Conservation (phyloP, 2,329 filamentous ascomycete genomes). For the Alternaria angustiovoidea region DNA sequence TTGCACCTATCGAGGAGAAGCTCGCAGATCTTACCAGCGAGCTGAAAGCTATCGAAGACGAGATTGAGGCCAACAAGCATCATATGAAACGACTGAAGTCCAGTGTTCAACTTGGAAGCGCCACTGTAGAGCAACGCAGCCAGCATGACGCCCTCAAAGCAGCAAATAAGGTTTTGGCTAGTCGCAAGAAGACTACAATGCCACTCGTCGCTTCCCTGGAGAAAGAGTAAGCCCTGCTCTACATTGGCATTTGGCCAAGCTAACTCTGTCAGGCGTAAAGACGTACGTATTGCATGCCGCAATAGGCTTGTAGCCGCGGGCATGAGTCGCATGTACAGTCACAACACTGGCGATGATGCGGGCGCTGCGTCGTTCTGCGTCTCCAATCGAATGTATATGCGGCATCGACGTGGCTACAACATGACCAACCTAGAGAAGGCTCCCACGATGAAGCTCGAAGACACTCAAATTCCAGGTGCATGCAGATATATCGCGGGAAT, state of each 20-base stretch:
- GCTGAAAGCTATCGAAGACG: not conserved
- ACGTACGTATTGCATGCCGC: conserved; percentile 10
- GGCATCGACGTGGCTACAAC: conserved; percentile 16
- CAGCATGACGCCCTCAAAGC: not conserved
- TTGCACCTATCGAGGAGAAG: conserved; percentile 6
- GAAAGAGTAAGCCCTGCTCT: not conserved
- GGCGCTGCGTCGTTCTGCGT: conserved; percentile 27
- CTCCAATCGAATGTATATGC: conserved; percentile 28
- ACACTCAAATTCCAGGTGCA: conserved; percentile 27
- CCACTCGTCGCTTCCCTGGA: not conserved
- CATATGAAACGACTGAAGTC: conserved; percentile 1
- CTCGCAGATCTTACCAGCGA: not conserved
- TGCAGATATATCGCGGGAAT: conserved; percentile 18
- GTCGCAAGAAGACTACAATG: not conserved
- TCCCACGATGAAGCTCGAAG: conserved; percentile 17
- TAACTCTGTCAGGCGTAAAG: conserved; percentile 4
- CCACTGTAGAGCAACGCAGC: not conserved
- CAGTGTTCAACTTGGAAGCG: too few species aligned
- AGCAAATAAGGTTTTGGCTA: conserved; percentile 1
- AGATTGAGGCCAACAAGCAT: not conserved
- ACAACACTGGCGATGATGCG: conserved; percentile 17
- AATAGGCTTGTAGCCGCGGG: conserved; percentile 18
- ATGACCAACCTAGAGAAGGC: not conserved
- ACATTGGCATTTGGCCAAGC: not conserved
- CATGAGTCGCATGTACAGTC: conserved; percentile 19